phyloP scores from a whole-genome alignment of 2,329 filamentous ascomycete genomes.

The Paracoccidioides brasiliensis region DNA sequence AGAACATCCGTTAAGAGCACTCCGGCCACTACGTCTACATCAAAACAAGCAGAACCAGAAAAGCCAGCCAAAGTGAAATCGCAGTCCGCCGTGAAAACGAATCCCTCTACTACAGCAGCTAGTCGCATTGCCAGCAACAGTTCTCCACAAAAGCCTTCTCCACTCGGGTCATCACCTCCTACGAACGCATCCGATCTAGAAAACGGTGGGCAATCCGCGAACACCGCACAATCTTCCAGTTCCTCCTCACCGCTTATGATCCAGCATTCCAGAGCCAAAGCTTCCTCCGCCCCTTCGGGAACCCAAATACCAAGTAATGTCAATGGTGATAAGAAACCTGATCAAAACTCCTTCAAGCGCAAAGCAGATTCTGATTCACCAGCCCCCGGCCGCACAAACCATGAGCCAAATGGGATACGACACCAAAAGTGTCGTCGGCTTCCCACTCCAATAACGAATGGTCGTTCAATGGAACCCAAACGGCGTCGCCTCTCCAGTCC shows the following conservation, averaged over 20 bases:
- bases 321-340: conserved; percentile 20
- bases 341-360: conserved; percentile 27
- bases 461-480: conserved; percentile 29
- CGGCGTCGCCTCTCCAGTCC: conserved; percentile 25
- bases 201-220: conserved; percentile 30
- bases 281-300: conserved; percentile 10
- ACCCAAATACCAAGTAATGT: conserved; percentile 14
- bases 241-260: conserved; percentile 35
- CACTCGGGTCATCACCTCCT: conserved; percentile 47
- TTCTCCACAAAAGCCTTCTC: conserved; percentile 49
- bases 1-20: conserved; percentile 4
- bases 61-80: conserved; percentile 15
- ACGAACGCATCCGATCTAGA: conserved; percentile 47
- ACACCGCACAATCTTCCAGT: conserved; percentile 31
- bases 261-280: conserved; percentile 21
- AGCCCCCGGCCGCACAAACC: not conserved
- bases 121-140: conserved; percentile 31
- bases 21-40: not conserved
- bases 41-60: conserved; percentile 9
- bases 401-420: not conserved
- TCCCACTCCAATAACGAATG: conserved; percentile 17
- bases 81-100: conserved; percentile 18
- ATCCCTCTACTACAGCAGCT: conserved; percentile 24
- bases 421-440: conserved; percentile 12
- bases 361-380: conserved; percentile 25